phyloP scores from a whole-genome alignment of 1,139 yeast species.

The Pichia sp. region DNA sequence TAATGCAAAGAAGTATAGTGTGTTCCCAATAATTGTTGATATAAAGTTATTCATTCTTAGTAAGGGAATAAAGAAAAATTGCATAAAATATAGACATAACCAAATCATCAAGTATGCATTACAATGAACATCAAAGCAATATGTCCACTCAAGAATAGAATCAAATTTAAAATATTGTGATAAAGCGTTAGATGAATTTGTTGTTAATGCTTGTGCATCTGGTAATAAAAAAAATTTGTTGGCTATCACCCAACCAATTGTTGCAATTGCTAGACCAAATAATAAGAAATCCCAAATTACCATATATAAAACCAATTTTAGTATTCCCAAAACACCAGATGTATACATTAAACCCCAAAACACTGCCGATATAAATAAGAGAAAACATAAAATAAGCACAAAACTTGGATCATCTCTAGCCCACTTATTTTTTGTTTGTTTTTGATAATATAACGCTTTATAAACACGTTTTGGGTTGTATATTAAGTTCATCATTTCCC shows the following conservation, averaged over 20 bases:
- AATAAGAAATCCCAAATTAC: constrained; percentile 76
- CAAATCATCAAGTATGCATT: constrained; percentile 79
- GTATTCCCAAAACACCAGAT: constrained; percentile 51
- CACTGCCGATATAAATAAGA: constrained; percentile 66
- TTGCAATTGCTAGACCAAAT: constrained; percentile 63
- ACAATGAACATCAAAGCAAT: constrained; percentile 90
- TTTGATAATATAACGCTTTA: constrained; percentile 72
- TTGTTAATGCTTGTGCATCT: constrained; percentile 25
- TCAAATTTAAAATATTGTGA: constrained; percentile 17
- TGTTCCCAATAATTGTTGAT: constrained; percentile 66
- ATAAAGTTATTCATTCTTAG: constrained; percentile 58
- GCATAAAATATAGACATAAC: constrained; percentile 69
- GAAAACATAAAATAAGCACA: constrained; percentile 58
- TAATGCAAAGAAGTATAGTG: constrained; percentile 65
- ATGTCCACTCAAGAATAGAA: constrained; percentile 77
- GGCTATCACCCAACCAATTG: constrained; percentile 66
- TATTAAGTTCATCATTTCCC: constrained; percentile 78
- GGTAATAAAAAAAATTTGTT: constrained; percentile 46
- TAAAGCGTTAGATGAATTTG: constrained; percentile 7
- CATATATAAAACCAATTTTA: constrained; percentile 68
- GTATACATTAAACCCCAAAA: constrained; percentile 89
- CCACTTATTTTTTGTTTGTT: constrained; percentile 63
- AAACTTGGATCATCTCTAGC: constrained; percentile 91
- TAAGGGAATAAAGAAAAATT: constrained; percentile 69
- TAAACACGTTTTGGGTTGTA: constrained; percentile 76